Evolutionary conservation across 495 filamentous ascomycete species (phyloP).

Genomic region (Sordaria brevicollis): DNA sequence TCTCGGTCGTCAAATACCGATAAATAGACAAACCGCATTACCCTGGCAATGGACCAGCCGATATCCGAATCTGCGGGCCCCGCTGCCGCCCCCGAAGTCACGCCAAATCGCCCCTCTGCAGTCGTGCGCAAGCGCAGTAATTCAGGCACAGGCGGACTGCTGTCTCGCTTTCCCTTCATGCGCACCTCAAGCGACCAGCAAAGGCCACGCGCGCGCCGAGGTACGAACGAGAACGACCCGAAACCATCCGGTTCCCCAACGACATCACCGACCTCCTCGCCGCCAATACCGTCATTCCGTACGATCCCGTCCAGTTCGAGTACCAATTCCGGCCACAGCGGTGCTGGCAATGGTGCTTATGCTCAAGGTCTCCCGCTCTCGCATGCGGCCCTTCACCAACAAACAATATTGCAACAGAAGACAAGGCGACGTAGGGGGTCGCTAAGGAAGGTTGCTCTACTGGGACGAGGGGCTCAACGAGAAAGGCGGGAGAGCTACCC

Average conservation of each 20-base stretch:
- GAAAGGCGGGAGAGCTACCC: conserved; percentile 42
- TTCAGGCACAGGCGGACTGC: conserved; percentile 40
- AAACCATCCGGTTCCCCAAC: conserved; percentile 1
- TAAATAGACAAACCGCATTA: neutral
- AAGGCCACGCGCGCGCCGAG: conserved; percentile 30
- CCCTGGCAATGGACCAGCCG: conserved; percentile 12
- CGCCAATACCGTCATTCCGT: conserved; percentile 16
- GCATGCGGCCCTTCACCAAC: conserved; percentile 38
- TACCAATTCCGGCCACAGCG: conserved; percentile 10
- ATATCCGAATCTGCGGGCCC: conserved; percentile 1
- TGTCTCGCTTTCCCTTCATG: conserved; percentile 52
- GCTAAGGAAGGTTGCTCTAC: conserved; percentile 65
- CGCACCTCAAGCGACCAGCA: conserved; percentile 39
- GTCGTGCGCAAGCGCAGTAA: conserved; percentile 20
- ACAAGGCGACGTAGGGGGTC: conserved; percentile 70
- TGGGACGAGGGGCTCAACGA: conserved; percentile 56
- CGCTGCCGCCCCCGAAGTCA: conserved; percentile 8
- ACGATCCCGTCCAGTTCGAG: conserved; percentile 11
- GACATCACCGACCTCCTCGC: conserved; percentile 15
- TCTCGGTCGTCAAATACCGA: neutral
- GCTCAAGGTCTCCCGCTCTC: conserved; percentile 28
- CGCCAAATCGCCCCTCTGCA: conserved; percentile 8
- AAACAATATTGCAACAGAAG: conserved; percentile 52
- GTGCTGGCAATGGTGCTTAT: conserved; percentile 23
- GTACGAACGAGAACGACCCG: conserved; percentile 24